Evolutionary conservation across 2,329 filamentous ascomycete species (phyloP).

Genomic region (Ophiosphaerella herpotricha): DNA sequence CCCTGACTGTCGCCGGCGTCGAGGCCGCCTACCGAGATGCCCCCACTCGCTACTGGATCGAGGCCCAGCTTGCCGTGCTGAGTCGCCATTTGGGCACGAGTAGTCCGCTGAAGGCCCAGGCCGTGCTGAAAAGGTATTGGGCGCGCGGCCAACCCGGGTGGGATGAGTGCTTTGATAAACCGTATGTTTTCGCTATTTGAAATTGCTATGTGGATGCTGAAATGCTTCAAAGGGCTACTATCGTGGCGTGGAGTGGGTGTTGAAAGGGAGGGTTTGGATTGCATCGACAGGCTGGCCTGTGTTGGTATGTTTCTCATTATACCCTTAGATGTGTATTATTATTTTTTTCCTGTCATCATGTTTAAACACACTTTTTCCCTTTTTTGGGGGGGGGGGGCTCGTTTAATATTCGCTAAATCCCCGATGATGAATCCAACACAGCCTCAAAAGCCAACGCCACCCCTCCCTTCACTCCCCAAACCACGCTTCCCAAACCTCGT

Average conservation of each 20-base stretch:
- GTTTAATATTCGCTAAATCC: no score
- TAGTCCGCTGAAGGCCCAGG: slow-evolving; percentile 26
- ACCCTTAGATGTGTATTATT: no score
- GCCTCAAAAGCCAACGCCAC: not conserved
- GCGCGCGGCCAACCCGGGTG: slow-evolving; percentile 22
- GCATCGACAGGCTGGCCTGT: no score
- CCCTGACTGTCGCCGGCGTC: slow-evolving; percentile 32
- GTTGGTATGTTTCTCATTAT: no score
- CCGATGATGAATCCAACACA: no score
- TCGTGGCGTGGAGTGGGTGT: no score
- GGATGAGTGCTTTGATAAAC: slow-evolving; percentile 36
- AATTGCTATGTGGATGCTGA: not conserved
- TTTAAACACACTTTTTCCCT: no score
- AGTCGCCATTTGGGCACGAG: slow-evolving; percentile 26
- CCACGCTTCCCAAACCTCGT: not conserved
- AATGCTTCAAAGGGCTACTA: not conserved
- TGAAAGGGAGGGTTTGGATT: no score
- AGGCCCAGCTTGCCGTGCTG: slow-evolving; percentile 15
- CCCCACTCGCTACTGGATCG: slow-evolving; percentile 24
- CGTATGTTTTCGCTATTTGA: slow-evolving; percentile 32
- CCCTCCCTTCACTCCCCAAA: not conserved
- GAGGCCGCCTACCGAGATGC: slow-evolving; percentile 27
- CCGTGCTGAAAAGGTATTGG: slow-evolving; percentile 32
- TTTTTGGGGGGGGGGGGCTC: no score
- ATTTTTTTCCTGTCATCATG: no score